phyloP scores from a whole-genome alignment of 805 yeast genomes.

The Yueomyces sp. region DNA sequence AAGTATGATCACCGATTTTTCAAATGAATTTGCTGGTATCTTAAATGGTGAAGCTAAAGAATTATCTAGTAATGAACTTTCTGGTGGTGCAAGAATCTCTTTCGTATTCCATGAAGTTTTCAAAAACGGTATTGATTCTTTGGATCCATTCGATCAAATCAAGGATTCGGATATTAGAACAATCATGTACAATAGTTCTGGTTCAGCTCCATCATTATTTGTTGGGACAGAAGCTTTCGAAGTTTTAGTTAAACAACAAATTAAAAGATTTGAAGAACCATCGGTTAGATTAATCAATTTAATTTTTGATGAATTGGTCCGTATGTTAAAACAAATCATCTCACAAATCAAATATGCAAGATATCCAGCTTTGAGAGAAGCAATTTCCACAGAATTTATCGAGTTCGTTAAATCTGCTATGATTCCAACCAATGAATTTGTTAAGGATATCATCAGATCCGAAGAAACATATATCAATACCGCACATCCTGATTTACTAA shows the following conservation, averaged over 20 bases:
- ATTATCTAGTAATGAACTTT: conserved; percentile 73
- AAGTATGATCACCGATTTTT: conserved; percentile 81
- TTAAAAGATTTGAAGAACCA: conserved; percentile 90
- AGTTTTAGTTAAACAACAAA: conserved; percentile 87
- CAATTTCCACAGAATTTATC: conserved; percentile 66
- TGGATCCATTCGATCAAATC: conserved; percentile 94
- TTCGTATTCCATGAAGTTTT: conserved; percentile 95
- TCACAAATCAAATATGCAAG: conserved; percentile 72
- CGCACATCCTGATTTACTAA: conserved; percentile 91
- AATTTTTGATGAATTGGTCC: conserved; percentile 86
- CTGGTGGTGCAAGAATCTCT: conserved; percentile 97
- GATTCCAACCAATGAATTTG: conserved; percentile 77
- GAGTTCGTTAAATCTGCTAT: conserved; percentile 68
- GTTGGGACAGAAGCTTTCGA: conserved; percentile 97
- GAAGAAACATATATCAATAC: conserved; percentile 95
- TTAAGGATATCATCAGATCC: conserved; percentile 64
- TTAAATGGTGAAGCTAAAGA: conserved; percentile 90
- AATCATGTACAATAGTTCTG: conserved; percentile 91
- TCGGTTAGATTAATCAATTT: conserved; percentile 75
- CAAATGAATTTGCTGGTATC: conserved; percentile 82
- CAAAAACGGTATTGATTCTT: conserved; percentile 79
- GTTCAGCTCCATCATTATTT: conserved; percentile 89
- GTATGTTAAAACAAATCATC: conserved; percentile 76
- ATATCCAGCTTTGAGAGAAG: conserved; percentile 84
- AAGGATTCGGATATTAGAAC: conserved; percentile 94